Evolutionary conservation across 163 green algal species (phyloP), one percentile per base, ranked within the genome.

Genomic region (Prototheca cutis): DNA sequence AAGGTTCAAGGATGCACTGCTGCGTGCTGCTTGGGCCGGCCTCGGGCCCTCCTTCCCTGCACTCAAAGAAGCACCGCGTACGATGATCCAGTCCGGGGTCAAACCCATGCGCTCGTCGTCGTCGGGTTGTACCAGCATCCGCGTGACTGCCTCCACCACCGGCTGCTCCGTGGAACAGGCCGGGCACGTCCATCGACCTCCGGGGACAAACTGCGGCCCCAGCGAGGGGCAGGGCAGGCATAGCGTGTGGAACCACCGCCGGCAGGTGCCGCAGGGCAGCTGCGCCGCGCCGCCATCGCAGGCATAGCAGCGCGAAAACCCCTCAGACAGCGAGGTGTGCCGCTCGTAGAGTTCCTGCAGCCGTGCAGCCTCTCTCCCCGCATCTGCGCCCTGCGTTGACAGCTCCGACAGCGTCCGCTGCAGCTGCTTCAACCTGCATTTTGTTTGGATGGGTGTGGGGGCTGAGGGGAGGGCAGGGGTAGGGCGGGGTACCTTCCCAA

Each of bases 1-100:
- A n/a, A n/a, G n/a, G n/a, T n/a, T n/a, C n/a, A n/a, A n/a, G n/a
- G n/a, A n/a, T n/a, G n/a, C n/a, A n/a, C n/a, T n/a, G n/a, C n/a
- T n/a, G n/a, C n/a, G n/a, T n/a, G n/a, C n/a, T n/a, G n/a, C n/a
- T n/a, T n/a, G n/a, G n/a, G n/a, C n/a, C n/a, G n/a, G n/a, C n/a
- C n/a, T n/a, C n/a, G n/a, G n/a, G n/a, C n/a, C n/a, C n/a, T n/a
- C n/a, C n/a, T n/a, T n/a, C n/a, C n/a, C n/a, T n/a, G n/a, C n/a
- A n/a, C n/a, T n/a, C n/a, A n/a, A n/a, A n/a, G n/a, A n/a, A n/a
- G n/a, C n/a, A n/a, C n/a, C n/a, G n/a, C 52, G 61, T 54, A 75
- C 42, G 40, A 94, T 87, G 70, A 94, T 83, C 87, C 85, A 94
- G 69, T 94, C 85, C 17, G 87, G 87, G 0, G 87, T 94, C 0